These are phyloP conservation scores for Cyclotella distinguenda DNA, from an alignment of 108 stramenopile species.

Conservation along the genomic window DNA sequence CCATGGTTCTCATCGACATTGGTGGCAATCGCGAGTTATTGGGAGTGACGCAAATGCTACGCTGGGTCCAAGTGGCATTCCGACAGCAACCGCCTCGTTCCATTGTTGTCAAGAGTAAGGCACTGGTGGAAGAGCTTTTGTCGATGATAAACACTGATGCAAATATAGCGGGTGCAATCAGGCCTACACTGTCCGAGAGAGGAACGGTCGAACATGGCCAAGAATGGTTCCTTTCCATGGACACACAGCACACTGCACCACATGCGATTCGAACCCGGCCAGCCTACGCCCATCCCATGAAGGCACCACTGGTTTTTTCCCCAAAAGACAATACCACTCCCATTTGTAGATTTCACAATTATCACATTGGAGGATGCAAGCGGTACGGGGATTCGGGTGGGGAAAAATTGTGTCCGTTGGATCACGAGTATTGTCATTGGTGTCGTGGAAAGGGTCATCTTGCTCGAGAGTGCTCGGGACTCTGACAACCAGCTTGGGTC, in stretches of 20 bases:
- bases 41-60: slow-evolving; percentile 62
- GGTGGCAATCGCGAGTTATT: slow-evolving; percentile 78
- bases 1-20: slow-evolving; percentile 77
- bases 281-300: slow-evolving; percentile 61
- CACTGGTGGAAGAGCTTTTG: slow-evolving; percentile 42
- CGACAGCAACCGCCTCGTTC: slow-evolving; percentile 31
- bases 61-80: slow-evolving; percentile 63
- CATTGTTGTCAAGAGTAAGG: slow-evolving; percentile 76
- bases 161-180: too few species aligned
- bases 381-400: background rate
- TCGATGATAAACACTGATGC: too few species aligned
- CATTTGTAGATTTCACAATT: slow-evolving; percentile 87
- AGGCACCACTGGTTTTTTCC: slow-evolving; percentile 66
- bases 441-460: slow-evolving; percentile 67
- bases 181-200: slow-evolving; percentile 11
- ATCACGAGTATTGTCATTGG: slow-evolving; percentile 83
- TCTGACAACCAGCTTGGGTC: background rate
- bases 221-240: slow-evolving; percentile 32
- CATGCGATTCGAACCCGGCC: slow-evolving; percentile 13
- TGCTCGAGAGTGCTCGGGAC: slow-evolving; percentile 52
- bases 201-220: slow-evolving; percentile 25
- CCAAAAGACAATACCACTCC: slow-evolving; percentile 58
- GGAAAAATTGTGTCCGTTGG: slow-evolving; percentile 50
- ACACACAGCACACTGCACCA: slow-evolving; percentile 2
- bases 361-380: slow-evolving; percentile 65